phyloP scores from a whole-genome alignment of 2,329 filamentous ascomycete genomes.

The Stromatinia cepivora region DNA sequence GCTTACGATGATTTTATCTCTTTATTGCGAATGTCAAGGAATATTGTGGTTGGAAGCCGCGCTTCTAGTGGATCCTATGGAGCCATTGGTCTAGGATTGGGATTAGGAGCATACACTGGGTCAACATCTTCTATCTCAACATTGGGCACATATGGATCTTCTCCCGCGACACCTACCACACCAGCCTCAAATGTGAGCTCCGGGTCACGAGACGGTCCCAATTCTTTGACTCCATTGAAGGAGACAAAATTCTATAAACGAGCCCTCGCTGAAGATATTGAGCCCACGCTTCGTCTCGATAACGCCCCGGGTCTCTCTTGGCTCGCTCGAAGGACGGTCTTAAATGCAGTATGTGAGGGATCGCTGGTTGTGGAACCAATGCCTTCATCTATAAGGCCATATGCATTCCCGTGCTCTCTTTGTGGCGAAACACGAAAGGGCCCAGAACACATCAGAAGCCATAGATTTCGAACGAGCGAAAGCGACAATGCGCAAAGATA shows the following conservation, averaged over 20 bases:
- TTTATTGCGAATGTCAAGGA: conserved; percentile 68
- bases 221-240: conserved; percentile 65
- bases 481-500: conserved; percentile 84
- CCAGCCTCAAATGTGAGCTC: conserved; percentile 55
- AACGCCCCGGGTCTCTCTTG: conserved; percentile 88
- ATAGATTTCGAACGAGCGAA: conserved; percentile 88
- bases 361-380: conserved; percentile 88
- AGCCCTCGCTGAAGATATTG: conserved; percentile 83
- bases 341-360: conserved; percentile 81
- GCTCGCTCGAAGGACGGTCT: conserved; percentile 82
- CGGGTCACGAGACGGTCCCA: conserved; percentile 43
- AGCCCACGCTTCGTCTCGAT: conserved; percentile 89
- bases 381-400: conserved; percentile 55
- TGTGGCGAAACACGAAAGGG: conserved; percentile 82
- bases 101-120: conserved; percentile 49
- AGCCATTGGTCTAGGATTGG: conserved; percentile 50
- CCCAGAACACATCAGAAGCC: conserved; percentile 70
- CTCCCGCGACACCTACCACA: conserved; percentile 59
- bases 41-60: conserved; percentile 56
- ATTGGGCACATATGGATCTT: conserved; percentile 51
- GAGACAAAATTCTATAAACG: conserved; percentile 96
- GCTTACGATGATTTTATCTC: conserved; percentile 84
- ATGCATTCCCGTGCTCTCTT: conserved; percentile 62
- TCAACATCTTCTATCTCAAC: conserved; percentile 60
- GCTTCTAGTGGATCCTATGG: conserved; percentile 71